A percentile compares a stretch with the other conserved stretches of the same genome.
Conservation (phyloP, 805 yeast genomes). For the Candida hungchunana region DNA sequence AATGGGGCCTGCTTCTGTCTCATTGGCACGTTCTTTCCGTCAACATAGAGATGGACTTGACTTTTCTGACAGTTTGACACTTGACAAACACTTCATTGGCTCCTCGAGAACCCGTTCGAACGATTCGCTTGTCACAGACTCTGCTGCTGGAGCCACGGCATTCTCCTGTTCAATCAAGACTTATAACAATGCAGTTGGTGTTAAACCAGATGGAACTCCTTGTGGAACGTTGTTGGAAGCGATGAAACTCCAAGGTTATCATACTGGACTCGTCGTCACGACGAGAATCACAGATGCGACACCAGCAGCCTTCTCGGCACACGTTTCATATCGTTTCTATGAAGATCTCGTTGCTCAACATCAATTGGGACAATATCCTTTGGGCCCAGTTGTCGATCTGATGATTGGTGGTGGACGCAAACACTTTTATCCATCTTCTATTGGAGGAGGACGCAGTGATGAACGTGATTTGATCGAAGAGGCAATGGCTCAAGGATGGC, state of each 20-base stretch:
- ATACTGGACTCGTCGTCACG: conserved; percentile 88
- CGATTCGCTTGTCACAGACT: conserved; percentile 77
- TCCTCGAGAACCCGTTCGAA: conserved; percentile 80
- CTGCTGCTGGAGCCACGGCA: conserved; percentile 97
- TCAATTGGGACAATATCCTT: conserved; percentile 74
- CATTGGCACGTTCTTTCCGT: conserved; percentile 71
- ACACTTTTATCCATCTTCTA: conserved; percentile 57
- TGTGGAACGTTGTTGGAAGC: conserved; percentile 90
- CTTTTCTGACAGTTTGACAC: conserved; percentile 48
- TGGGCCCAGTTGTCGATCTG: conserved; percentile 77
- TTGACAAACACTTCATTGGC: conserved; percentile 76
- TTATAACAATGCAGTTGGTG: conserved; percentile 92
- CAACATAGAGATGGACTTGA: conserved; percentile 55
- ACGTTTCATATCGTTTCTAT: conserved; percentile 68
- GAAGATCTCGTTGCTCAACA: conserved; percentile 87
- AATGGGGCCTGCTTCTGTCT: conserved; percentile 88
- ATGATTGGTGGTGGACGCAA: conserved; percentile 92
- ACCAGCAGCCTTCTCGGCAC: conserved; percentile 86
- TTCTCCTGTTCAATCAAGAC: conserved; percentile 80
- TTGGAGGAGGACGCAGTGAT: conserved; percentile 64
- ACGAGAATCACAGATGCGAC: conserved; percentile 94
- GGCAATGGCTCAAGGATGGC: conserved; percentile 60
- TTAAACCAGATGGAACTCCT: conserved; percentile 60
- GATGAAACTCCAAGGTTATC: conserved; percentile 72
- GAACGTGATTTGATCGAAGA: conserved; percentile 60